Evolutionary conservation across 345 rosid genomes (phyloP).

Genomic region (Aurinia saxatilis): DNA sequence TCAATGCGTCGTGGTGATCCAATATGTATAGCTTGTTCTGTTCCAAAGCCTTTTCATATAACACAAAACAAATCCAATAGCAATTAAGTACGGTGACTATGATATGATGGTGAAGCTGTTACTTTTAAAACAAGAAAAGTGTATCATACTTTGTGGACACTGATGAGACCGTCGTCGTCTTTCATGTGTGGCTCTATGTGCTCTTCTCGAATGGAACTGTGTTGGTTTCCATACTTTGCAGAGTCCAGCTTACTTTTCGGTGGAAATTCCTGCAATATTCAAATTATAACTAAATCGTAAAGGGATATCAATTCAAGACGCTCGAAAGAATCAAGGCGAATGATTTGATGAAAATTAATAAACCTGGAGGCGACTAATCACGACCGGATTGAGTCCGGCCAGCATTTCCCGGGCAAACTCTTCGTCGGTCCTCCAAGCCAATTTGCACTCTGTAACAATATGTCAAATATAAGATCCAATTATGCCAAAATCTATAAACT

Average conservation of each 20-base stretch:
- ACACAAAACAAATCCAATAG: not conserved
- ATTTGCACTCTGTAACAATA: constrained; percentile 25
- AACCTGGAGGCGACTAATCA: constrained; percentile 43
- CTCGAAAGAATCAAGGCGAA: not conserved
- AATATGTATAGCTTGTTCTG: constrained; percentile 56
- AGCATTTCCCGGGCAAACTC: constrained; percentile 82
- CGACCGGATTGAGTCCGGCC: constrained; percentile 75
- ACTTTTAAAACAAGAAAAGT: not conserved
- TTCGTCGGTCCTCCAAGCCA: constrained; percentile 69
- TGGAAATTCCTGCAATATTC: constrained; percentile 57
- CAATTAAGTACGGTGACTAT: not conserved
- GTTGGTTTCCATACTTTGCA: constrained; percentile 52
- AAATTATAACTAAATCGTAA: not conserved
- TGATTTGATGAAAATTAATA: not conserved
- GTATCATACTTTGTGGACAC: constrained; percentile 26
- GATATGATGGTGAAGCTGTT: not conserved
- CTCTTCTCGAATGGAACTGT: constrained; percentile 46
- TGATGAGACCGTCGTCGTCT: constrained; percentile 64
- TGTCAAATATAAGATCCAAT: not conserved
- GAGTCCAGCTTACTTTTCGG: constrained; percentile 63
- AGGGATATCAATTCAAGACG: not conserved
- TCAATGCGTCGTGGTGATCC: constrained; percentile 74
- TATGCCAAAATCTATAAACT: not conserved
- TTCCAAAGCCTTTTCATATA: constrained; percentile 44
- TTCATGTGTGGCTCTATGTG: constrained; percentile 53